Conservation (phyloP, 2,329 filamentous ascomycete species). For the Aspergillus sp. region DNA sequence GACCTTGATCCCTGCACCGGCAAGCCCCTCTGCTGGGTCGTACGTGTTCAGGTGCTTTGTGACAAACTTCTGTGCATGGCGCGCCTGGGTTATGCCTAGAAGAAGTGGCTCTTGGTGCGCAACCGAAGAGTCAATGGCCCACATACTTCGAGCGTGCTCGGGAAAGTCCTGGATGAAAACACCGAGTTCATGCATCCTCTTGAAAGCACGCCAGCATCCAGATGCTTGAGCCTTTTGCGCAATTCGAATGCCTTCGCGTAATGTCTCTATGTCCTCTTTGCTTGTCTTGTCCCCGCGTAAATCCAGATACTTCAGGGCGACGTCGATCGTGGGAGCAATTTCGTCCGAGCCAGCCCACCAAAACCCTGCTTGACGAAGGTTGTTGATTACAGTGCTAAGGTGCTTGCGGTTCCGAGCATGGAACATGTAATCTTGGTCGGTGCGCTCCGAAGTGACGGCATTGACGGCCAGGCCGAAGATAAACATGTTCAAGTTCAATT, state of each 20-base stretch:
- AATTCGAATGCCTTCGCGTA: conserved; percentile 66
- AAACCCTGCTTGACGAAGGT: conserved; percentile 80
- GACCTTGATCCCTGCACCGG: conserved; percentile 43
- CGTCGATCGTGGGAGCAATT: conserved; percentile 64
- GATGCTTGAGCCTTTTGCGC: conserved; percentile 64
- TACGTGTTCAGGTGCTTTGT: conserved; percentile 35
- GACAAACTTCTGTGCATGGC: conserved; percentile 59
- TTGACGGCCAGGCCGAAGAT: conserved; percentile 83
- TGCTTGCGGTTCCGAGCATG: conserved; percentile 70
- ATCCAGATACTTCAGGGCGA: conserved; percentile 66
- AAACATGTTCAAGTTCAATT: conserved; percentile 79
- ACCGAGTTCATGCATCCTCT: conserved; percentile 74
- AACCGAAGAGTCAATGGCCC: conserved; percentile 63
- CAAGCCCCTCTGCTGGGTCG: conserved; percentile 45
- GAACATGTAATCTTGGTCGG: conserved; percentile 85
- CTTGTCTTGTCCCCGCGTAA: conserved; percentile 63
- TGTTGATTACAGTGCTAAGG: conserved; percentile 69
- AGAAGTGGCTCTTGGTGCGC: conserved; percentile 50
- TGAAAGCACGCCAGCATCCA: conserved; percentile 65
- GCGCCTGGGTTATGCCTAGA: conserved; percentile 59
- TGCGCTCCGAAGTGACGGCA: conserved; percentile 81
- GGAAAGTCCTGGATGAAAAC: conserved; percentile 71
- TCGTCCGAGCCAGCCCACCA: conserved; percentile 79
- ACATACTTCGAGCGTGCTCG: conserved; percentile 58
- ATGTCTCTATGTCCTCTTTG: conserved; percentile 59